Evolutionary conservation across 139 green algal genomes (phyloP), one percentile per base, ranked within the genome.

Genomic region (Edaphochlamys debaryana): DNA sequence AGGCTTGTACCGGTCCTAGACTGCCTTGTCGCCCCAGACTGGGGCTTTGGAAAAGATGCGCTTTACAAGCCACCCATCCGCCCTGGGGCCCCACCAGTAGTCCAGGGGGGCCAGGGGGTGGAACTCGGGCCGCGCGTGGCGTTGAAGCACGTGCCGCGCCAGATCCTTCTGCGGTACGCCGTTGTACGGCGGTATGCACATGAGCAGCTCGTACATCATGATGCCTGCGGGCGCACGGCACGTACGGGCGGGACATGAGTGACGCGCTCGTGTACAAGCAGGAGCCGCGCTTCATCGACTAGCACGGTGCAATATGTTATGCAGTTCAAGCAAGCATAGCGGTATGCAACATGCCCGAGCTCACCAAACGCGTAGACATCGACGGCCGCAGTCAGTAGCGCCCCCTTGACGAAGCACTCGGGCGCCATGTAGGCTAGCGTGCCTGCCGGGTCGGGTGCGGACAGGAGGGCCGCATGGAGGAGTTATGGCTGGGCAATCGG

Each of bases 121-220:
- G 72, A 79, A 79, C 17, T 17, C 34, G 36, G 72, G 72, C 0
- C 72, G 52, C 54, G 54, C 52, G 32, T 52, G 4, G 2, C 17
- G 27, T 13, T 37, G 52, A 22, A 79, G 38, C 23, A 79, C 72
- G 42, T 79, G 72, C 9, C 37, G 36, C 17, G 72, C 52, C 20
- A 79, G 5, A 3, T 79, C 72, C 72, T 79, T 48, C 8, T 2
- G 40, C 3, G 23, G 7, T 4, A 40, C 6, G 13, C 67, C 67
- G 20, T 72, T 45, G 69, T 78, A 78, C 19, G n/a, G 20, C 7
- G 34, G 45, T 48, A 48, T 56, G 58, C 79, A 70, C 4, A 38
- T 87, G 38, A 88, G 40, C 29, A 80, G 27, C 75, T 88, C 83
- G 74, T 74, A 87, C 67, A 87, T 77, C 42, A 79, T 71, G 60